A percentile compares a stretch with the other conserved stretches of the same genome.
phyloP scores from a whole-genome alignment of 768 basidiomycete species.

The Russula olivacea region DNA sequence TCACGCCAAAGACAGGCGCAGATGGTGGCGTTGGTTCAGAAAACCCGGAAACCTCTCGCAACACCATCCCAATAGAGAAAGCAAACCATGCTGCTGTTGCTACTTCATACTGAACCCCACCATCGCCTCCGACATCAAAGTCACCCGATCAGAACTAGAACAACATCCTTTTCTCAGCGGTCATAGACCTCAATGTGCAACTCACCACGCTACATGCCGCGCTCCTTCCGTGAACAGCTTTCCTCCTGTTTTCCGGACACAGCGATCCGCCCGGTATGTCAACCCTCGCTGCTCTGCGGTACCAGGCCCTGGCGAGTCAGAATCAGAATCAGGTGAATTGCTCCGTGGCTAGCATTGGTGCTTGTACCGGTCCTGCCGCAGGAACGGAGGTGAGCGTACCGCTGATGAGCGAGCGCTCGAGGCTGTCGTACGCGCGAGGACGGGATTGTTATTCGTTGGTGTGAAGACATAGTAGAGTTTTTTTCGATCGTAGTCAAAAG shows the following conservation, averaged over 20 bases:
- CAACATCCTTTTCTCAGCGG: background rate
- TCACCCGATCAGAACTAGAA: background rate
- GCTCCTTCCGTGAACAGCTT: slow-evolving; percentile 72
- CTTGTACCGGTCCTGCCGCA: slow-evolving; percentile 24
- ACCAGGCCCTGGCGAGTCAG: slow-evolving; percentile 37
- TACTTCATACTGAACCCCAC: too few relatives aligned
- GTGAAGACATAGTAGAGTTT: background rate
- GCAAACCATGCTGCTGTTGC: background rate
- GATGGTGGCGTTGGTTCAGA: slow-evolving; percentile 31
- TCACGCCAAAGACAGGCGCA: slow-evolving; percentile 50
- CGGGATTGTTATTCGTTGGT: slow-evolving; percentile 25
- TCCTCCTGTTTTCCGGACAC: slow-evolving; percentile 85
- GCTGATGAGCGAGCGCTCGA: background rate
- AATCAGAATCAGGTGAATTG: slow-evolving; percentile 71
- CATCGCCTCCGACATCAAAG: background rate
- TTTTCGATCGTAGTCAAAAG: background rate
- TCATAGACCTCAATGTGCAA: slow-evolving; percentile 52
- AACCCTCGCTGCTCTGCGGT: slow-evolving; percentile 34
- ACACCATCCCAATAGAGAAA: slow-evolving; percentile 6
- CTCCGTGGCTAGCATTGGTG: slow-evolving; percentile 28
- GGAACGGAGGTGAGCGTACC: background rate
- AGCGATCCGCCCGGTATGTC: slow-evolving; percentile 82
- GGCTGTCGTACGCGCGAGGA: slow-evolving; percentile 66
- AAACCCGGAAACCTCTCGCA: background rate
- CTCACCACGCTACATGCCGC: slow-evolving; percentile 56